Percentiles rank a stretch among this genome's conserved stretches.
These are phyloP conservation scores for Penicillium olsonii DNA, from an alignment of 2,329 filamentous ascomycete species.

Conservation along the genomic window DNA sequence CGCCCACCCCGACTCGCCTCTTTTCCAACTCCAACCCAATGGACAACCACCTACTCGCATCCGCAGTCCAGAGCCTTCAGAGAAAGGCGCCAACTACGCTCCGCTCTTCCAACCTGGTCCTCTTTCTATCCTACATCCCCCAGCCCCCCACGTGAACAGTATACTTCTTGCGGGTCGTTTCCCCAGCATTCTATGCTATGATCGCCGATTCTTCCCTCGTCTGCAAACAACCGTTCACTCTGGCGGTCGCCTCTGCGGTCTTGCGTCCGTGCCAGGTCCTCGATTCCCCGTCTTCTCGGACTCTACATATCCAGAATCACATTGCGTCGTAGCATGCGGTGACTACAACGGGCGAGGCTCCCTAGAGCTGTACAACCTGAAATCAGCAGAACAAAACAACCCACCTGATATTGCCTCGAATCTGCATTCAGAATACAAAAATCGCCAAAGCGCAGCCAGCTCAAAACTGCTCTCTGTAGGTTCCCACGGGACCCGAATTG, in stretches of 20 bases:
- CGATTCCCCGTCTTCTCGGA: slow-evolving; percentile 48
- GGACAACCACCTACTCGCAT: slow-evolving; percentile 40
- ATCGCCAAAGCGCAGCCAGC: slow-evolving; percentile 77
- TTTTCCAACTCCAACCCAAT: slow-evolving; percentile 35
- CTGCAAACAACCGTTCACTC: slow-evolving; percentile 80
- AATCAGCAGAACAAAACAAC: slow-evolving; percentile 30
- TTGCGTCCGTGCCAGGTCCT: slow-evolving; percentile 64
- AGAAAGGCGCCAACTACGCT: slow-evolving; percentile 57
- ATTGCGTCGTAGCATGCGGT: slow-evolving; percentile 77
- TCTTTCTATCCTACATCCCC: slow-evolving; percentile 77
- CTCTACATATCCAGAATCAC: slow-evolving; percentile 51
- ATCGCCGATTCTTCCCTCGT: slow-evolving; percentile 79
- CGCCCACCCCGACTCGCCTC: slow-evolving; percentile 33
- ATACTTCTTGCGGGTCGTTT: slow-evolving; percentile 91
- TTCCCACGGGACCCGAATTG: slow-evolving; percentile 78
- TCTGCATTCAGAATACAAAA: slow-evolving; percentile 57
- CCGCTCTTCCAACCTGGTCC: slow-evolving; percentile 78
- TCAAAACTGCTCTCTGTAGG: slow-evolving; percentile 81
- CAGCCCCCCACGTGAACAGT: slow-evolving; percentile 65
- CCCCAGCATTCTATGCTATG: slow-evolving; percentile 84
- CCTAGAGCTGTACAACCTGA: slow-evolving; percentile 72
- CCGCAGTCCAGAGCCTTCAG: slow-evolving; percentile 36
- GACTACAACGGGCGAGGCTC: slow-evolving; percentile 92
- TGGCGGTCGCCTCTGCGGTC: slow-evolving; percentile 73
- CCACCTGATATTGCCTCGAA: slow-evolving; percentile 27